These are phyloP conservation scores for Colletotrichum sidae DNA, from an alignment of 2,329 filamentous ascomycete species.

Conservation along the genomic window DNA sequence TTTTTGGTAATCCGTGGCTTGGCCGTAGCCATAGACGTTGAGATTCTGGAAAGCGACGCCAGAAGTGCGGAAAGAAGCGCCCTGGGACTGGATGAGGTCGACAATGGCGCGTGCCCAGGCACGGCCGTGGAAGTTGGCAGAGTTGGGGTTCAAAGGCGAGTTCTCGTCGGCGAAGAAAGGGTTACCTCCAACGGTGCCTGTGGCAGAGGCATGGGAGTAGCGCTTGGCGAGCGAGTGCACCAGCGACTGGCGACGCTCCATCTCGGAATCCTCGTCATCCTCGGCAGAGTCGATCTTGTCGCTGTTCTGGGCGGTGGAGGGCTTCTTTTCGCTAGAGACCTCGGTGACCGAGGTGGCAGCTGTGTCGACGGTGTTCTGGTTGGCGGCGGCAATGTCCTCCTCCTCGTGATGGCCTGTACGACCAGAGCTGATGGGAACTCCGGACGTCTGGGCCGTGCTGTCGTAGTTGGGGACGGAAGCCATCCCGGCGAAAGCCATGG, in stretches of 20 bases:
- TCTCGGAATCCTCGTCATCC: slow-evolving; percentile 55
- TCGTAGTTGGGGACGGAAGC: slow-evolving; percentile 60
- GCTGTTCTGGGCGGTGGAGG: slow-evolving; percentile 31
- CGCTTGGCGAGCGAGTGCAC: slow-evolving; percentile 65
- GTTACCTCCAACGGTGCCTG: slow-evolving; percentile 53
- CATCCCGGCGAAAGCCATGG: slow-evolving; percentile 56
- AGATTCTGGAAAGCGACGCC: slow-evolving; percentile 76
- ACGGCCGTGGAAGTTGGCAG: slow-evolving; percentile 63
- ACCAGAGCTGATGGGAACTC: slow-evolving; percentile 47
- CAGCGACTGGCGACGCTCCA: slow-evolving; percentile 62
- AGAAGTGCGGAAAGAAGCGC: slow-evolving; percentile 67
- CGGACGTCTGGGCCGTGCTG: slow-evolving; percentile 56
- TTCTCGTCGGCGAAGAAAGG: slow-evolving; percentile 63
- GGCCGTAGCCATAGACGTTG: slow-evolving; percentile 76
- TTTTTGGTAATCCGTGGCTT: slow-evolving; percentile 77
- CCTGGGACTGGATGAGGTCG: slow-evolving; percentile 62
- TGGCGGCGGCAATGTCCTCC: slow-evolving; percentile 41
- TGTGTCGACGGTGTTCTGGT: slow-evolving; percentile 46
- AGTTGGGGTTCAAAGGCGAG: slow-evolving; percentile 66
- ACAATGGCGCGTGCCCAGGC: slow-evolving; percentile 72
- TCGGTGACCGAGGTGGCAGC: slow-evolving; percentile 52
- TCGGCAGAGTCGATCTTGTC: slow-evolving; percentile 48
- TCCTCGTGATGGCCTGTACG: slow-evolving; percentile 44
- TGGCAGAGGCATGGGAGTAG: slow-evolving; percentile 62
- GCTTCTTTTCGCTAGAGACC: slow-evolving; percentile 41